Conservation (phyloP, 139 green algal genomes). For the Chlorella vulgaris region DNA sequence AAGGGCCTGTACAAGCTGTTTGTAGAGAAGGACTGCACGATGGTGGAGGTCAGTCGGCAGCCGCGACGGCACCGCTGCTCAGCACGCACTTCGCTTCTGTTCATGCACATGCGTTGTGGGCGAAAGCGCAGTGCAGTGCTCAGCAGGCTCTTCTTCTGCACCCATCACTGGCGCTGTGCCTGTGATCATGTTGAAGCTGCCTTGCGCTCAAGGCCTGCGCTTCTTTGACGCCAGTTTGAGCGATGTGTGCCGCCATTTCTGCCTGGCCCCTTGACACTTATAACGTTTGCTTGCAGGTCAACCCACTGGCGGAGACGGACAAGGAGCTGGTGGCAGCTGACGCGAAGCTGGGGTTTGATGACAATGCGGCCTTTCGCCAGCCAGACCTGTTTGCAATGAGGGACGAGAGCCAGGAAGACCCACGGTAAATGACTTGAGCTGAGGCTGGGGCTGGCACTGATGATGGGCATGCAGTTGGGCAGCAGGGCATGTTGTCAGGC, state of each 20-base stretch:
- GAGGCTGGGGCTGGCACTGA: no score
- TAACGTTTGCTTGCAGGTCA: slow-evolving; percentile 73
- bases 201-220: no score
- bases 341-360: slow-evolving; percentile 99
- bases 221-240: no score
- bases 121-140: no score
- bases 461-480: no score
- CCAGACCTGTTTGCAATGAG: slow-evolving; percentile 91
- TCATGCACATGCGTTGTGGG: no score
- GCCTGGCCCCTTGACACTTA: not conserved
- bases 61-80: no score
- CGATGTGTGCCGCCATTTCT: not conserved
- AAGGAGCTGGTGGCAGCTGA: slow-evolving; percentile 93
- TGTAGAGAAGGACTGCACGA: slow-evolving; percentile 91
- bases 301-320: slow-evolving; percentile 91
- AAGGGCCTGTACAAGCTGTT: slow-evolving; percentile 94
- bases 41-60: slow-evolving; percentile 88
- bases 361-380: slow-evolving; percentile 96
- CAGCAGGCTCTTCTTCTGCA: no score
- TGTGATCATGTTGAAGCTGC: no score
- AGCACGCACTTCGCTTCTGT: no score
- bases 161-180: no score
- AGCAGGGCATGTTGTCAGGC: no score
- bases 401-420: slow-evolving; percentile 87
- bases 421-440: slow-evolving; percentile 59